A percentile compares a stretch with the other conserved stretches of the same genome.
phyloP scores from a whole-genome alignment of 2,329 filamentous ascomycete species.

The Talaromyces marneffei region DNA sequence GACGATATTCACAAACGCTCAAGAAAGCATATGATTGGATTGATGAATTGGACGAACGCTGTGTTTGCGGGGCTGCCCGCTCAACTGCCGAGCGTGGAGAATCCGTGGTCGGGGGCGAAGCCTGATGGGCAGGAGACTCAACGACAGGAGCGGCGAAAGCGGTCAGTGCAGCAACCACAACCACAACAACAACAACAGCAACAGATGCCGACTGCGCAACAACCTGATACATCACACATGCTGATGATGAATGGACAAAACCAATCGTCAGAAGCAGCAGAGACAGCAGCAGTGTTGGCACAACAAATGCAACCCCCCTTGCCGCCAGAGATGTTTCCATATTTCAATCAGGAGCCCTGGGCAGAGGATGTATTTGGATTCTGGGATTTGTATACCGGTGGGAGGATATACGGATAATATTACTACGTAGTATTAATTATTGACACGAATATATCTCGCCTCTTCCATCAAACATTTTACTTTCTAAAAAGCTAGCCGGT shows the following conservation, averaged over 20 bases:
- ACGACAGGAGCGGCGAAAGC: background rate
- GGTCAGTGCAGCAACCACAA: background rate
- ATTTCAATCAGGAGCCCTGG: conserved; percentile 12
- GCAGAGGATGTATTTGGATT: conserved; percentile 10
- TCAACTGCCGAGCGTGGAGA: background rate
- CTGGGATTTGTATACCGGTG: conserved; percentile 6
- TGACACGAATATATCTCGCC: background rate
- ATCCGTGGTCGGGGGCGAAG: background rate
- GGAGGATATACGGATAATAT: background rate
- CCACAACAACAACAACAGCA: background rate
- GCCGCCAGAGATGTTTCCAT: conserved; percentile 8
- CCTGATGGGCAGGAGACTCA: background rate
- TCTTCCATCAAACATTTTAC: background rate
- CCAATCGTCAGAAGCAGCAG: background rate
- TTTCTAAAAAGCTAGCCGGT: too few species aligned
- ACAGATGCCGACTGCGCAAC: background rate
- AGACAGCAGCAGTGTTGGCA: background rate
- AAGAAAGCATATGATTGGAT: background rate
- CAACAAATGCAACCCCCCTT: background rate
- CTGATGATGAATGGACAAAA: conserved; percentile 3
- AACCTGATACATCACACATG: background rate
- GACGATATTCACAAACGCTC: conserved; percentile 8
- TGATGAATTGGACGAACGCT: conserved; percentile 4
- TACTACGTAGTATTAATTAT: background rate
- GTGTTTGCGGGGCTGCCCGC: background rate